These are phyloP conservation scores for Globisporangium paddicum DNA, from an alignment of 352 stramenopile genomes.

Conservation along the genomic window DNA sequence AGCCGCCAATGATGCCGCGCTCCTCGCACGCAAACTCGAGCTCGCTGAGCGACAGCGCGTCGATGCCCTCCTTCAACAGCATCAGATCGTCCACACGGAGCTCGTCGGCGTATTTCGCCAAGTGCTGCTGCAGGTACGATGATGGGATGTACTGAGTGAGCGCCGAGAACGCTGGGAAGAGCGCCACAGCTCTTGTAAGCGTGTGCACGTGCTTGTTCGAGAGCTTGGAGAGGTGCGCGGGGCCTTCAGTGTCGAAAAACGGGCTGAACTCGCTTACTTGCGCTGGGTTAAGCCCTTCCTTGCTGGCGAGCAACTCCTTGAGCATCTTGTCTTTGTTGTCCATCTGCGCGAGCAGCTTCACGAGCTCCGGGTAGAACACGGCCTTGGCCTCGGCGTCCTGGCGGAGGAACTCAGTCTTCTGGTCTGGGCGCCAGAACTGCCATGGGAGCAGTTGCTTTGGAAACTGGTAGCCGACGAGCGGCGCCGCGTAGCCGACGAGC, in stretches of 20 bases:
- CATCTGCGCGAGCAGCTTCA: conserved; percentile 57
- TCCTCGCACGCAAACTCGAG: conserved; percentile 85
- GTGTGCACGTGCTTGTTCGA: conserved; percentile 44
- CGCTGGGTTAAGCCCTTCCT: conserved; percentile 33
- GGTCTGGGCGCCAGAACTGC: conserved; percentile 83
- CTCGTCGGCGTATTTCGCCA: conserved; percentile 54
- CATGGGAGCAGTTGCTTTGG: conserved; percentile 79
- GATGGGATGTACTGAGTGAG: conserved; percentile 42
- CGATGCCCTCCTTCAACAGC: conserved; percentile 62
- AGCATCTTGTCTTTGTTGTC: conserved; percentile 49
- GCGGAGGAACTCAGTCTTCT: conserved; percentile 80
- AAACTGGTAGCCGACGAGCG: conserved; percentile 79
- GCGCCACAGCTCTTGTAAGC: conserved; percentile 46
- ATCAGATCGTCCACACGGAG: conserved; percentile 71
- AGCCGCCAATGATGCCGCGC: conserved; percentile 63
- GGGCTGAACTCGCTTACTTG: conserved; percentile 55
- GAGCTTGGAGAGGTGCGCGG: conserved; percentile 38
- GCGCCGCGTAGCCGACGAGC: conserved; percentile 63
- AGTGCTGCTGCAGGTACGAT: conserved; percentile 31
- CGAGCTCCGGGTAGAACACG: conserved; percentile 54
- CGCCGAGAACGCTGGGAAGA: conserved; percentile 57
- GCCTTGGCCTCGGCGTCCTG: conserved; percentile 53
- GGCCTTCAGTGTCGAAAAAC: conserved; percentile 51
- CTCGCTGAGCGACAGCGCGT: conserved; percentile 68
- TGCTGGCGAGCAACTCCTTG: conserved; percentile 35